Evolutionary conservation across 169 alveolate species (phyloP).

Genomic region (Plasmodium malariae): DNA sequence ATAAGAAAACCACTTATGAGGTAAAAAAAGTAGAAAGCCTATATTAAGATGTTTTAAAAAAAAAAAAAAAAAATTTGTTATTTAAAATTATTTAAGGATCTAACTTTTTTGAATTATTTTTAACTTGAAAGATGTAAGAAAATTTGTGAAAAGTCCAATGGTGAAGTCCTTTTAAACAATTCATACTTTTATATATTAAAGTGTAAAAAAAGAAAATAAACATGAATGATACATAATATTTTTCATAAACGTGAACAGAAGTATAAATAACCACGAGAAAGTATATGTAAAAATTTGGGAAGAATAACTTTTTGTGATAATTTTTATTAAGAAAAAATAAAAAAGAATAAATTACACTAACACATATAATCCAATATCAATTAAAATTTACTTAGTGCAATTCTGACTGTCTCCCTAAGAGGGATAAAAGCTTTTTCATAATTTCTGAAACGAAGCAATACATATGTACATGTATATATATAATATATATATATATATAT

Average conservation of each 20-base stretch:
- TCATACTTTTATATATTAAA: slow-evolving; percentile 18
- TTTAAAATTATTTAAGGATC: not conserved
- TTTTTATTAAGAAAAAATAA: not conserved
- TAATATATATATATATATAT: too few relatives aligned
- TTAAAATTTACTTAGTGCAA: not conserved
- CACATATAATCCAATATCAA: not conserved
- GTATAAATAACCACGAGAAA: too few relatives aligned
- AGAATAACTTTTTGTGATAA: too few relatives aligned
- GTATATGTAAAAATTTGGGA: not conserved
- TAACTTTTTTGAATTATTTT: not conserved
- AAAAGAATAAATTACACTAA: not conserved
- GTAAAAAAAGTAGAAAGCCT: slow-evolving; percentile 54
- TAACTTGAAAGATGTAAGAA: slow-evolving; percentile 34
- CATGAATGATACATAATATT: not conserved
- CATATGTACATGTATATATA: not conserved
- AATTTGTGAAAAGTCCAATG: slow-evolving; percentile 17
- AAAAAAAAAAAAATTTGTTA: not conserved
- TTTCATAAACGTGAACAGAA: not conserved
- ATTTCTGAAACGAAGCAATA: not conserved
- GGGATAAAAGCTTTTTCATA: not conserved
- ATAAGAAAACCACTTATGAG: slow-evolving; percentile 52
- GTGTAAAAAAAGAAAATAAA: not conserved
- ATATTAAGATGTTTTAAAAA: slow-evolving; percentile 11
- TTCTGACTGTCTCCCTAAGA: not conserved
- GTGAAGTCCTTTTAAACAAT: slow-evolving; percentile 1